Base-by-base conservation (phyloP, 1,139 yeast genomes). In the Suhomyces bolitotheri region DNA sequence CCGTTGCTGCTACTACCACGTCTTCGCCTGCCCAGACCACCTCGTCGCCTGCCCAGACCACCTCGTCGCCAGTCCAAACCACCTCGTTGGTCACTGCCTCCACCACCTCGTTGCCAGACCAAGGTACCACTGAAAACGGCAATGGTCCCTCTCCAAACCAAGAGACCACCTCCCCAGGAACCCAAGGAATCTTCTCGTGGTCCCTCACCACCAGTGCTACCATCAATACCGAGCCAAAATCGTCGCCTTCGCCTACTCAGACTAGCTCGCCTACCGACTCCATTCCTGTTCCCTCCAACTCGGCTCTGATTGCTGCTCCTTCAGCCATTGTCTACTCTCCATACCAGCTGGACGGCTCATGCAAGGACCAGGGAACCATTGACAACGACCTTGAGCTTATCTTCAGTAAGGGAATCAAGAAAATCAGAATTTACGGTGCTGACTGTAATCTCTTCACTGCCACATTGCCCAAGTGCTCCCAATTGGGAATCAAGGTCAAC, bases 341-440 rank as follows among this genome's bases (percentile, higher is more conserved):
- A 22, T 89, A 87, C 65, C 72, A 75, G 39, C 62, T 77, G 53
- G 80, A 78, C 51, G 76, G 82, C 22, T 48, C 76, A 3, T 89
- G 97, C 64, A 89, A 86, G 56, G 66, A 66, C 40, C 61, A 70
- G 22, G 64, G 52, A 38, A 56, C 73, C 7, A 85, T 89, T 33
- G 43, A 61, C 31, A 49, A 64, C n/a, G 96, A 89, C 56, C 67
- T 89, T 37, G 51, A 66, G 20, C 54, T 64, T 38, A 83, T 89
- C 49, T 52, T 61, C 25, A 56, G 74, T 37, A 80, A 79, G 52
- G 87, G 89, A 34, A 80, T 88, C 47, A 56, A 63, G 23, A 71
- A 73, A 34, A 63, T 89, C 39, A 79, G 97, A 66, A 61, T 86
- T 34, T 89, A 89, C 55, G 95, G 95, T 49, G 82, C 87, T 38